These are phyloP conservation scores for Ascochyta rabiei DNA, from an alignment of 2,329 filamentous ascomycete genomes.

Conservation along the genomic window DNA sequence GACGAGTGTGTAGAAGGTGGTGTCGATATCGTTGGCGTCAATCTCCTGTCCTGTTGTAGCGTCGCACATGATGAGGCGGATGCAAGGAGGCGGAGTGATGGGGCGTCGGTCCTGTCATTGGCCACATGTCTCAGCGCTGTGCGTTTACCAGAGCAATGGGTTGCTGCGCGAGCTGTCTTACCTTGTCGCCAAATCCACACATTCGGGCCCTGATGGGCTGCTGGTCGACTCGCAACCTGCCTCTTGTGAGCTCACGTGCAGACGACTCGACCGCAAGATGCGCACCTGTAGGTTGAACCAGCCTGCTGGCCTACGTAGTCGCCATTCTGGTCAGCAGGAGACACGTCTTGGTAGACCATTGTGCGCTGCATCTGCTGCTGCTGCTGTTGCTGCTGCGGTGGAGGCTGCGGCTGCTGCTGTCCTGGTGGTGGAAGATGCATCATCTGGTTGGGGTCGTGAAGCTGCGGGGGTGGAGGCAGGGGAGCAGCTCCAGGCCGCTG, in stretches of 20 bases:
- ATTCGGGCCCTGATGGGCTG: constrained; percentile 92
- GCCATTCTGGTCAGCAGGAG: constrained; percentile 3
- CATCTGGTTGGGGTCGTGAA: constrained; percentile 23
- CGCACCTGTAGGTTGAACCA: constrained; percentile 22
- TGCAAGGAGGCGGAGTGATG: constrained; percentile 93
- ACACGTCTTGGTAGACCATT: constrained; percentile 5
- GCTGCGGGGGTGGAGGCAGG: constrained; percentile 21
- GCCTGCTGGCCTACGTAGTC: constrained; percentile 19
- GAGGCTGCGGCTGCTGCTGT: constrained; percentile 11
- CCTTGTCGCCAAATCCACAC: constrained; percentile 99
- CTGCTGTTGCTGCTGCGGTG: constrained; percentile 4
- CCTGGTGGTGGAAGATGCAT: constrained; percentile 17
- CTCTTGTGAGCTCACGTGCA: constrained; percentile 47
- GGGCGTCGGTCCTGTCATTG: constrained; percentile 79
- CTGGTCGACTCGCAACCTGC: constrained; percentile 77
- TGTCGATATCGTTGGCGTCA: constrained; percentile 76
- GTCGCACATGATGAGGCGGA: constrained; percentile 81
- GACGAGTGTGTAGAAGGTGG: constrained; percentile 70
- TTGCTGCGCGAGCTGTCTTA: constrained; percentile 48
- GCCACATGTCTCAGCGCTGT: constrained; percentile 33
- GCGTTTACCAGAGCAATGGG: constrained; percentile 20
- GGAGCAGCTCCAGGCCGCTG: constrained; percentile 22
- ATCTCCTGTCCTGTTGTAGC: constrained; percentile 77
- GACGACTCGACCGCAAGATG: background rate
- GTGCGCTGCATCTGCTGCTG: constrained; percentile 7